These are phyloP conservation scores for Lolium multiflorum DNA, from an alignment of 176 grass and related monocot species.

Conservation along the genomic window DNA sequence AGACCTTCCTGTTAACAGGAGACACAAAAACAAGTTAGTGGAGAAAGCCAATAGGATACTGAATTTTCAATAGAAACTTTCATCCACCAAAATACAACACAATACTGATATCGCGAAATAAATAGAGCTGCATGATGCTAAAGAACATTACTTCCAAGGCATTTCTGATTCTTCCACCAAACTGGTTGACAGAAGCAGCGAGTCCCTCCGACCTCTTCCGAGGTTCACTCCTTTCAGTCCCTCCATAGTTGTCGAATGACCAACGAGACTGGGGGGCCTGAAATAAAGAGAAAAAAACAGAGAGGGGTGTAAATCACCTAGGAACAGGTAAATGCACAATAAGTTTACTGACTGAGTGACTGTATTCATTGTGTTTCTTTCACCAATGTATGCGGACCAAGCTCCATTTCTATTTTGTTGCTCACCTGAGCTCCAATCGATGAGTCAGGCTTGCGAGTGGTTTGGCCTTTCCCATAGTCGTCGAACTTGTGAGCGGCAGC, in stretches of 20 bases:
- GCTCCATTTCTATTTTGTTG: not conserved
- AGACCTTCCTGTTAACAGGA: conserved; percentile 55
- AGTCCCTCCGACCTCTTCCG: conserved; percentile 71
- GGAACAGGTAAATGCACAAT: not conserved
- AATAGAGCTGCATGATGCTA: not conserved
- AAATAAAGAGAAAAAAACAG: not conserved
- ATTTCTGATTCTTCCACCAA: conserved; percentile 91
- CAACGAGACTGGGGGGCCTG: conserved; percentile 30
- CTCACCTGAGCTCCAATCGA: conserved; percentile 53
- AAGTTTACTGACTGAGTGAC: not conserved
- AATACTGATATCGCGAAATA: not conserved
- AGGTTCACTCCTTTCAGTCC: conserved; percentile 8
- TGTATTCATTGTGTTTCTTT: not conserved
- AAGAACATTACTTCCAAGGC: conserved; percentile 70
- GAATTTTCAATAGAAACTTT: too few species aligned
- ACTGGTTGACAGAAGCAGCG: conserved; percentile 86
- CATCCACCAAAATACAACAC: too few species aligned
- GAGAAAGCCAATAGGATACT: not conserved
- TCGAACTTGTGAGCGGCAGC: conserved; percentile 58
- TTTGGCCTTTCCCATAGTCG: conserved; percentile 19
- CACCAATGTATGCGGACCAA: not conserved
- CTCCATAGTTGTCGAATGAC: conserved; percentile 26
- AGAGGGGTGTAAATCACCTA: not conserved
- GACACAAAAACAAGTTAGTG: not conserved
- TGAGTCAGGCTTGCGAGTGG: conserved; percentile 31